Percentiles rank a stretch among this genome's conserved stretches.
Conservation (phyloP, 164 flowering plant species). For the Macadamia integrifolia region DNA sequence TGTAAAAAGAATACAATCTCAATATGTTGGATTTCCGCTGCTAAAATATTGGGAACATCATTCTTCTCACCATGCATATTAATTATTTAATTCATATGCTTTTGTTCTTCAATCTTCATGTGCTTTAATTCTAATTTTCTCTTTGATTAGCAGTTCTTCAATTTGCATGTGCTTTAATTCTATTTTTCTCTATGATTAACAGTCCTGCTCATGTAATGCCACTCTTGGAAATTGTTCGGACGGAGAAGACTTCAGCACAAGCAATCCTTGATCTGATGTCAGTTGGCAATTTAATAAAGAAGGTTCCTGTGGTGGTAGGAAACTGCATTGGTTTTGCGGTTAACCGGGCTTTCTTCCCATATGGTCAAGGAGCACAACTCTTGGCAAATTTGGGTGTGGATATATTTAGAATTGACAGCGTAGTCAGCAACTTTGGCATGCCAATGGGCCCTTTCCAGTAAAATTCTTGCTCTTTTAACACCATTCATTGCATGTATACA, state of each 20-base stretch:
- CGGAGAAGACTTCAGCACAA: constrained; percentile 87
- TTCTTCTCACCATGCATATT: background rate
- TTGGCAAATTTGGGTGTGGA: constrained; percentile 79
- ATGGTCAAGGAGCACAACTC: constrained; percentile 67
- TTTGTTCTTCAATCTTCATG: background rate
- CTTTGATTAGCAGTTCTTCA: constrained; percentile 55
- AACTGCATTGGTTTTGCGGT: constrained; percentile 99
- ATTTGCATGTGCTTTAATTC: constrained; percentile 7
- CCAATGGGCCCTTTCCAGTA: constrained; percentile 98
- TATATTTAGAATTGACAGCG: constrained; percentile 76
- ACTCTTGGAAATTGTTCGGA: constrained; percentile 83
- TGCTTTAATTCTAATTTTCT: constrained; percentile 15
- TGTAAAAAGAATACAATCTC: background rate
- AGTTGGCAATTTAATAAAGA: constrained; percentile 81
- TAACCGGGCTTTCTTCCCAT: constrained; percentile 91
- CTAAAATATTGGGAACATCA: background rate
- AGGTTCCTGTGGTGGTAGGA: constrained; percentile 90
- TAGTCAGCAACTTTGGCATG: constrained; percentile 76
- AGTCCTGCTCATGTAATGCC: constrained; percentile 99
- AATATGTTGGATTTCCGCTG: background rate
- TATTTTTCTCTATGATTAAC: constrained; percentile 26
- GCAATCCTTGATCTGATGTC: constrained; percentile 89
- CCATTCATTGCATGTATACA: background rate
- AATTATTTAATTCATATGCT: background rate
- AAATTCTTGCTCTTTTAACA: constrained; percentile 19